Base-by-base conservation (phyloP, 371 early-diverging fungal species). In the Syncephalastrum sp. region DNA sequence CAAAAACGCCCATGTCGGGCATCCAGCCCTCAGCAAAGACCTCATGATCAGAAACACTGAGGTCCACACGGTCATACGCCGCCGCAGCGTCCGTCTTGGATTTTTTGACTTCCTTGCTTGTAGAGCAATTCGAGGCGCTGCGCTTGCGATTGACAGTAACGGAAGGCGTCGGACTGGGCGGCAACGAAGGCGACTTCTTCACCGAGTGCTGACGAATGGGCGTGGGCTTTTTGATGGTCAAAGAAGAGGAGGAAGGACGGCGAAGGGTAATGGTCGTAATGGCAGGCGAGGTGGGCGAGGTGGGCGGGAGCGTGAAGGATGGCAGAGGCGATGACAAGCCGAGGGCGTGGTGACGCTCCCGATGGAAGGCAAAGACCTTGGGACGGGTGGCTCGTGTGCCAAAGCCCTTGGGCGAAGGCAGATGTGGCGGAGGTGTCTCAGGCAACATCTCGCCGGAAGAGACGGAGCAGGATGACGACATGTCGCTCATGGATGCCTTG, bases 21-120 rank as follows among this genome's bases (percentile, higher is more conserved):
- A 68, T 55, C 69, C 69, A 68, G 47, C 19, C 56, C 5, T 57
- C 19, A n/a, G 57, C 59, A 61, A 61, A 61, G 21, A 68, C 54
- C 12, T 48, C 41, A 21, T 43, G 15, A 44, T 68, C 69, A 27
- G 44, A 25, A 6, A 61, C 50, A 15, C 55, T 45, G 42, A 61
- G 43, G 25, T 64, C 56, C 43, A 64, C 53, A 13, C 48, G 49
- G 33, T 68, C 69, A 52, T 61, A 66, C n/a, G 66, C 66, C 14
- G 53, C 50, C 15, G 65, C 60, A 14, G 57, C 58, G 47, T 49
- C 52, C 14, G 58, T 60, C 25, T 42, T 54, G 23, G 61, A 44
- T 43, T 61, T 57, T 51, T 58, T 60, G 42, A 53, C 50, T 33
- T 33, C 38, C 38, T 33, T 33, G 38, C 38, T 33, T 10, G 38